Evolutionary conservation across 169 alveolate genomes (phyloP), one percentile per base, ranked within the genome.

Genomic region (Cystoisospora suis): DNA sequence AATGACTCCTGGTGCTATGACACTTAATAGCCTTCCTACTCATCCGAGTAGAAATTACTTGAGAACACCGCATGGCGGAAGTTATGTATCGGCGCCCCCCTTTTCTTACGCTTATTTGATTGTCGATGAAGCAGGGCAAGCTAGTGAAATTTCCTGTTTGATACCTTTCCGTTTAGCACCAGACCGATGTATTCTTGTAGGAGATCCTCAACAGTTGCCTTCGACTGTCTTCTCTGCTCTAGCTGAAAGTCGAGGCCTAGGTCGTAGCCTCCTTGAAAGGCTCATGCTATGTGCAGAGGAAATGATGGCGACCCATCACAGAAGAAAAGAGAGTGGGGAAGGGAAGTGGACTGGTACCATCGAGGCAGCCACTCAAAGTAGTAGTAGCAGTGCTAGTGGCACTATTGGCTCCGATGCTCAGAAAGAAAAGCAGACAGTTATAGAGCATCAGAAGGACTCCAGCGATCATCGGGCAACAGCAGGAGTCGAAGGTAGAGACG

Each of bases 161-260:
- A 85, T 90, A 23, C 86, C 91, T 7, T 65, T 90, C 47, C 85
- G 93, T 3, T 81, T 42, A 4, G 77, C 65, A 38, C 56, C 75
- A 6, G 96, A 94, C 75, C 94, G 98, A 90, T 95, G 97, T 77
- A 96, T 98, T 32, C 95, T 98, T 93, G 98, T 98, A 15, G 99
- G 99, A 6, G 99, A 98, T 93, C 99, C 98, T 79, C 97, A 97
- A 94, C 99, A 98, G 96, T 96, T 98, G 61, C 99, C 99, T 32
- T 99, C 99, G 15, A 98, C 99, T 9, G 98, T 98, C 15, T 96
- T 98, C 92, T 96, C 98, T 5, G 83, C 95, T 70, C 95, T 89
- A 59, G 97, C 97, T 40, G 94, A 93, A 45, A 90, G 90, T 47
- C 93, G 92, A 59, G 96, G 95, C 9, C 95, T 94, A 83, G 97